phyloP scores from a whole-genome alignment of 371 early-diverging fungal genomes.

The Lichtheimia ramosa region DNA sequence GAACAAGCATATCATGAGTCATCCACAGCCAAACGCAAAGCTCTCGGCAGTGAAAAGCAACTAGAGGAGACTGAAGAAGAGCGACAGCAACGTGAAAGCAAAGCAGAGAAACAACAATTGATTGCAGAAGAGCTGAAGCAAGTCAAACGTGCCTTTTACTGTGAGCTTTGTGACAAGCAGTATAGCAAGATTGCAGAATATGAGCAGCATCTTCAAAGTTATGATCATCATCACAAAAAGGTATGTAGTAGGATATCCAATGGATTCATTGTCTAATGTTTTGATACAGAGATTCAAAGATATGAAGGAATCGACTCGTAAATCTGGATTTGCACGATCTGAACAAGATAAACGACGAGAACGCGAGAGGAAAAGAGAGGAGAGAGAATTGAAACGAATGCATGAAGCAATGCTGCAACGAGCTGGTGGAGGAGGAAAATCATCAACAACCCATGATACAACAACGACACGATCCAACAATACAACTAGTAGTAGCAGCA shows the following conservation, averaged over 20 bases:
- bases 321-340: constrained; percentile 32
- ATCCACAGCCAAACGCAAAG: constrained; percentile 63
- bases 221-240: constrained; percentile 80
- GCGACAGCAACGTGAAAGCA: constrained; percentile 38
- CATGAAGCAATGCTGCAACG: constrained; percentile 66
- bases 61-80: constrained; percentile 66
- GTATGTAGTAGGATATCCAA: constrained; percentile 18
- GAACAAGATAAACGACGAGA: constrained; percentile 56
- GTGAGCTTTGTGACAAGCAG: constrained; percentile 79
- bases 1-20: constrained; percentile 48
- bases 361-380: constrained; percentile 68
- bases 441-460: constrained; percentile 1
- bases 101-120: constrained; percentile 46
- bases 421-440: constrained; percentile 16
- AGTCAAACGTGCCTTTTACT: constrained; percentile 74
- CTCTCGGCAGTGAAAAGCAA: constrained; percentile 61
- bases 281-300: constrained; percentile 69
- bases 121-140: constrained; percentile 61
- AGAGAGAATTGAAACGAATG: constrained; percentile 64
- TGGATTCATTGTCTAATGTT: neutral
- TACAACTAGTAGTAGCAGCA: constrained; percentile 3
- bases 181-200: constrained; percentile 74
- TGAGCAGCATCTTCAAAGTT: constrained; percentile 75
- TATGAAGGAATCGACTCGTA: constrained; percentile 65
- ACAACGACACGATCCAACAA: constrained; percentile 6